These are phyloP conservation scores for Phytophthora sp. DNA, from an alignment of 352 stramenopile genomes.

Conservation along the genomic window DNA sequence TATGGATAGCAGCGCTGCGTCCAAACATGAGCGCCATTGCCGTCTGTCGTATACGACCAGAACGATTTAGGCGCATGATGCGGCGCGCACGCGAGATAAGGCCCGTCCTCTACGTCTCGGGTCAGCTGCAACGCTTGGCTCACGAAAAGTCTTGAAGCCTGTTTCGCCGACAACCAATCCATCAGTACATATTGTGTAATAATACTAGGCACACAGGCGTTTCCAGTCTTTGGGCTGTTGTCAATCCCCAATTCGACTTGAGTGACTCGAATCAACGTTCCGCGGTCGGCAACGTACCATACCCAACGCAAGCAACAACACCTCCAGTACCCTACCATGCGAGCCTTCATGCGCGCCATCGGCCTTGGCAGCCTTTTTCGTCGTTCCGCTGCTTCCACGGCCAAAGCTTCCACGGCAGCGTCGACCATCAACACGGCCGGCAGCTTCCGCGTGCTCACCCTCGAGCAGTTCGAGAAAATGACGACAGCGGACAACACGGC, in stretches of 20 bases:
- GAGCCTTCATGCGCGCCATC: conserved; percentile 70
- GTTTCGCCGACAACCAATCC: conserved; percentile 22
- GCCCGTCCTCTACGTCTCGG: conserved; percentile 21
- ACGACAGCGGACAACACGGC: conserved; percentile 27
- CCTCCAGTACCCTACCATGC: conserved; percentile 44
- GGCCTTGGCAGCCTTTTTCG: conserved; percentile 67
- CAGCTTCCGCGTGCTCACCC: conserved; percentile 46
- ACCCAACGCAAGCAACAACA: conserved; percentile 15
- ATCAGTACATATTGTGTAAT: no score
- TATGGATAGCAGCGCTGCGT: conserved; percentile 8
- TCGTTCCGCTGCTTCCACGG: conserved; percentile 16
- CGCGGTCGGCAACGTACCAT: conserved; percentile 23
- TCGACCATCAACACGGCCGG: conserved; percentile 10
- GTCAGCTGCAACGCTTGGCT: conserved; percentile 13
- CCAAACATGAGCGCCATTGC: conserved; percentile 19
- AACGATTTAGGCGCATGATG: conserved; percentile 5
- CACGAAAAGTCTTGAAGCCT: conserved; percentile 31
- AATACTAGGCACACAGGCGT: no score
- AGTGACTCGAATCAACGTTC: conserved; percentile 29
- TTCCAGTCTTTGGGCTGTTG: no score
- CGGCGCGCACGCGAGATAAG: no score
- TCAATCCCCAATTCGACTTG: conserved; percentile 46
- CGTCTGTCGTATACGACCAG: not conserved
- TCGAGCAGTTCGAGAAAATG: conserved; percentile 47
- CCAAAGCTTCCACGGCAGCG: not conserved